Base-by-base conservation (phyloP, 2,329 filamentous ascomycete genomes). In the Pseudocercospora ulei region DNA sequence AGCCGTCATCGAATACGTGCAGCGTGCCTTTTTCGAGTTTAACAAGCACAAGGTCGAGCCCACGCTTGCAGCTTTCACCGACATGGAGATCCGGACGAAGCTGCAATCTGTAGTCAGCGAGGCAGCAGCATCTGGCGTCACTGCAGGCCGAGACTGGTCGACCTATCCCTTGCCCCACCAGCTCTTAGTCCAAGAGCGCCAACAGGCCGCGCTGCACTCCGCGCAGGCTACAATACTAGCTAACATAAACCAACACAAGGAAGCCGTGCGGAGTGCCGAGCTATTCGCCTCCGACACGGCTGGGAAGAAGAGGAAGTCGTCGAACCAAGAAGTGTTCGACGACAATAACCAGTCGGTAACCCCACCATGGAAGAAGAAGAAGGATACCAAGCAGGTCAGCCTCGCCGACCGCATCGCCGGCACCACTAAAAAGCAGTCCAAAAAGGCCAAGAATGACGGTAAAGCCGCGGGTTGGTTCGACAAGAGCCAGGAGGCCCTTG, bases 1-100 rank as follows among this genome's bases (percentile, higher is more conserved):
- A 27, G 75, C 80, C n/a, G 84, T 96, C 44, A 82, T 86, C 53
- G 70, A 73, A 50, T 96, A 95, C 65, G 88, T 96, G 19, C 80
- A 86, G 56, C 78, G 86, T 56, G 87, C 86, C 16, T 96, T 96
- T 59, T 76, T 82, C 35, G 56, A 56, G 36, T 73, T 76, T 16
- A 73, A 77, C 42, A 82, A 86, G 26, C 42, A 42, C 36, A 51
- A 51, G 35, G 35, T 38, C 25, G 37, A 47, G 34, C 49, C 57
- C 19, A 52, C 54, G 23, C 60, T 68, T 25, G 46, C 57, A 8
- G 65, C 61, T 41, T 65, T 71, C 41, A 56, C 56, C n/a, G 51
- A 51, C 35, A 55, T 70, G 37, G 85, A 93, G 41, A 80, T 95
- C 70, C 82, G 94, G 61, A 68, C 70, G 44, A 92, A 86, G 57